Evolutionary conservation across 371 early-diverging fungal genomes (phyloP).

Genomic region (Dinochytrium kinnereticum): DNA sequence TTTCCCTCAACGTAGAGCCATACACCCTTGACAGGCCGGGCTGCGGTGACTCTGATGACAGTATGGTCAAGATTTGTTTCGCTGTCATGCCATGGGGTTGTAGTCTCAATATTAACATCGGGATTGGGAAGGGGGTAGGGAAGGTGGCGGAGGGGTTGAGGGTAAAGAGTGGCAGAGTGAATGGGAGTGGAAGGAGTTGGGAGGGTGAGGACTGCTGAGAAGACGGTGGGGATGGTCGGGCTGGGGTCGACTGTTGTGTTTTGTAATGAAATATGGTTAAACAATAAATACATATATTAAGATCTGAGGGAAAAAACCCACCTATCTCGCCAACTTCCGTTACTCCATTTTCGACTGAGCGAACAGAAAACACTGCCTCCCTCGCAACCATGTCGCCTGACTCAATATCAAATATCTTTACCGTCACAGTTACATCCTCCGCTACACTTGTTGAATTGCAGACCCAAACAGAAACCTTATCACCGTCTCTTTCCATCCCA

Average conservation of each 20-base stretch:
- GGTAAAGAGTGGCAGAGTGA: slow-evolving; percentile 33
- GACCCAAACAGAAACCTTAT: not conserved
- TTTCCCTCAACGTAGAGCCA: not conserved
- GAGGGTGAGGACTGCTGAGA: not conserved
- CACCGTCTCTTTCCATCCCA: slow-evolving; percentile 5
- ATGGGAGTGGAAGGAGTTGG: not conserved
- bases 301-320: no score
- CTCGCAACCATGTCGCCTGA: not conserved
- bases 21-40: slow-evolving; percentile 29
- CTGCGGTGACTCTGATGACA: not conserved
- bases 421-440: not conserved
- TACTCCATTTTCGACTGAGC: not conserved
- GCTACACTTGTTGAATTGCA: not conserved
- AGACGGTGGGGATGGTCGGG: not conserved
- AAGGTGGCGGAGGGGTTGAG: slow-evolving; percentile 33
- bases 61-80: not conserved
- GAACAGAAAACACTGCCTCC: not conserved
- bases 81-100: not conserved
- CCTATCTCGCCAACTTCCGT: not conserved
- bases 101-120: not conserved
- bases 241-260: not conserved
- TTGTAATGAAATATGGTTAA: not conserved
- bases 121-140: slow-evolving; percentile 17
- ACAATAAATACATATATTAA: not conserved
- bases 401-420: not conserved